A percentile compares a stretch with the other conserved stretches of the same genome.
These are phyloP conservation scores for Scopulariopsis brevicaulis DNA, from an alignment of 2,329 filamentous ascomycete species.

Conservation along the genomic window DNA sequence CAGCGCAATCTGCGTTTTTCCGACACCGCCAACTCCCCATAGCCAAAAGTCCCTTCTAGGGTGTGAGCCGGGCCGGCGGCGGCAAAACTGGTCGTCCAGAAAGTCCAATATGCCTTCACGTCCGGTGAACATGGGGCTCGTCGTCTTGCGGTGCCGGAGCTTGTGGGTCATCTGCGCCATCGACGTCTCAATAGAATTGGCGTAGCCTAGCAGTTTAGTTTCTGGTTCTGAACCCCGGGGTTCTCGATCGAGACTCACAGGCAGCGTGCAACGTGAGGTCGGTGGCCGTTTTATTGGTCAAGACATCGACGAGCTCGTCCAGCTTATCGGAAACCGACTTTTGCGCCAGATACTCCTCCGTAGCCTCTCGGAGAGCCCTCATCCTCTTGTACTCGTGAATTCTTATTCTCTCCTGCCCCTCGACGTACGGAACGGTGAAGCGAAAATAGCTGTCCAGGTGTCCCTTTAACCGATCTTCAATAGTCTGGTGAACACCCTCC, in stretches of 20 bases:
- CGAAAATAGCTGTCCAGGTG: constrained; percentile 15
- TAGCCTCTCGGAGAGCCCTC: constrained; percentile 10
- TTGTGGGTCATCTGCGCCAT: background rate
- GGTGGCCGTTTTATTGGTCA: constrained; percentile 6
- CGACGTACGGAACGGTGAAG: constrained; percentile 14
- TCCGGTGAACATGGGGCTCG: constrained; percentile 12
- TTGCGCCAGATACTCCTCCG: constrained; percentile 11
- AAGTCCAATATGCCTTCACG: constrained; percentile 11
- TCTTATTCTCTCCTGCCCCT: constrained; percentile 9
- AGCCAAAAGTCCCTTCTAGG: constrained; percentile 12
- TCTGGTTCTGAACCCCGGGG: too few relatives aligned
- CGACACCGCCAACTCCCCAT: constrained; percentile 16
- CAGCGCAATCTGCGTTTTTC: constrained; percentile 19
- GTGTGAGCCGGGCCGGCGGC: background rate
- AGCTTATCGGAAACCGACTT: constrained; percentile 8
- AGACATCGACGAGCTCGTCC: constrained; percentile 10
- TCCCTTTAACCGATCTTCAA: constrained; percentile 7
- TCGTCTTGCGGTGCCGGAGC: background rate
- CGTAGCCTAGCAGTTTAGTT: background rate
- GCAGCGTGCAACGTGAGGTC: constrained; percentile 10
- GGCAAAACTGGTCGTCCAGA: constrained; percentile 9
- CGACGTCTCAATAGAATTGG: constrained; percentile 4
- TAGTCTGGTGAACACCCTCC: constrained; percentile 10
- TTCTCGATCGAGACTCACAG: constrained; percentile 8
- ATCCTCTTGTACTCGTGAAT: constrained; percentile 16